phyloP scores from a whole-genome alignment of 805 yeast species.

The Candida boidinii region DNA sequence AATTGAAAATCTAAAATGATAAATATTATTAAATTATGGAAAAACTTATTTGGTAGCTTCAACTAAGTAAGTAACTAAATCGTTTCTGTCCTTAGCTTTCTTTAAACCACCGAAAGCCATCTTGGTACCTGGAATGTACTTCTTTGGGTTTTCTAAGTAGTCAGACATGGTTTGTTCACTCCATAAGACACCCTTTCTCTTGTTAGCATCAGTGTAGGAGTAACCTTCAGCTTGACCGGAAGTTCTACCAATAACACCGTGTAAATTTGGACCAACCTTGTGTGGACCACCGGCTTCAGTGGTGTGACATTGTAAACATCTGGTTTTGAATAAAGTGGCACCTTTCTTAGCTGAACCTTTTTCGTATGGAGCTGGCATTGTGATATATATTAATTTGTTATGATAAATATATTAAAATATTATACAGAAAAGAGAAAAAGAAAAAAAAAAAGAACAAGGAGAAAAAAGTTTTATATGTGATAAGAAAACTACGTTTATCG shows the following conservation, averaged over 20 bases:
- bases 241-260: slow-evolving; percentile 87
- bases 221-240: slow-evolving; percentile 90
- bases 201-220: slow-evolving; percentile 98
- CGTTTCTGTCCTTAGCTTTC: slow-evolving; percentile 98
- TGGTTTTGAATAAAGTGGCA: slow-evolving; percentile 96
- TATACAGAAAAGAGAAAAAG: not conserved
- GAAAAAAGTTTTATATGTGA: too few species aligned
- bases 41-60: slow-evolving; percentile 43
- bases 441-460: too few species aligned
- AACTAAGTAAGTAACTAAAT: slow-evolving; percentile 78
- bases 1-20: too few species aligned
- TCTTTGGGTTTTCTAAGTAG: slow-evolving; percentile 99
- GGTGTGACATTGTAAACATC: slow-evolving; percentile 99
- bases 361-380: slow-evolving; percentile 35
- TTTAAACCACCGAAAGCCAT: slow-evolving; percentile 99
- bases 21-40: too few species aligned
- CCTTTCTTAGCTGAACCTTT: slow-evolving; percentile 80
- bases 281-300: slow-evolving; percentile 92
- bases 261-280: slow-evolving; percentile 98
- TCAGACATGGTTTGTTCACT: slow-evolving; percentile 79
- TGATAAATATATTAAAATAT: too few species aligned
- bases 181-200: slow-evolving; percentile 91
- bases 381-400: slow-evolving; percentile 4
- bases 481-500: too few species aligned
- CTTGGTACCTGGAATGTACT: slow-evolving; percentile 99